Conservation (phyloP, 257 asterid species). For the Fraxinus cuspidata region DNA sequence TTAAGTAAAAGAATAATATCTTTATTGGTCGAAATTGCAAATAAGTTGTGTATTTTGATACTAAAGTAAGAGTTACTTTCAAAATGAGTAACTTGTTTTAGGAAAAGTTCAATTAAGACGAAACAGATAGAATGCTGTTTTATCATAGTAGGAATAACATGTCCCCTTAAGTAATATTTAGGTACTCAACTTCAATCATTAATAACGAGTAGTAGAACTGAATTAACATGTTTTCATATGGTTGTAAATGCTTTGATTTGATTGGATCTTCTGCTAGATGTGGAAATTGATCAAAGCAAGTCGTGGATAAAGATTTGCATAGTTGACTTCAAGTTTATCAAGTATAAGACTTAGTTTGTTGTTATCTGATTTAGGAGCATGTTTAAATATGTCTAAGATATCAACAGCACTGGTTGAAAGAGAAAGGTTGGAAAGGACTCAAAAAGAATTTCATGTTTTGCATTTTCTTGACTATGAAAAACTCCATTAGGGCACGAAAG, state of each 20-base stretch:
- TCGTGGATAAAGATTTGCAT: neutral
- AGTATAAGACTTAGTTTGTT: neutral
- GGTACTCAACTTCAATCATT: neutral
- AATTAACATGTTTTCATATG: too few relatives aligned
- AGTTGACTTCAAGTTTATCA: neutral
- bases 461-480: conserved; percentile 12
- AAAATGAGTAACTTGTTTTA: too few relatives aligned
- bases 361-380: neutral
- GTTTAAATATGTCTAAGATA: neutral
- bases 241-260: neutral
- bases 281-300: neutral
- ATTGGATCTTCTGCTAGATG: neutral
- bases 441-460: neutral
- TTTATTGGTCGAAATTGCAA: too few relatives aligned
- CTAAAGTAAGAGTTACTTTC: neutral
- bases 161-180: neutral
- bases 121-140: neutral
- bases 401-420: conserved; percentile 13
- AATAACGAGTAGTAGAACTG: neutral
- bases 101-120: neutral
- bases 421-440: neutral
- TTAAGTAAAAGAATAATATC: neutral
- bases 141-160: neutral
- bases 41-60: too few relatives aligned
- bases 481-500: neutral